Base-by-base conservation (phyloP, 352 stramenopile species). In the Pythium rhizo-oryzae region DNA sequence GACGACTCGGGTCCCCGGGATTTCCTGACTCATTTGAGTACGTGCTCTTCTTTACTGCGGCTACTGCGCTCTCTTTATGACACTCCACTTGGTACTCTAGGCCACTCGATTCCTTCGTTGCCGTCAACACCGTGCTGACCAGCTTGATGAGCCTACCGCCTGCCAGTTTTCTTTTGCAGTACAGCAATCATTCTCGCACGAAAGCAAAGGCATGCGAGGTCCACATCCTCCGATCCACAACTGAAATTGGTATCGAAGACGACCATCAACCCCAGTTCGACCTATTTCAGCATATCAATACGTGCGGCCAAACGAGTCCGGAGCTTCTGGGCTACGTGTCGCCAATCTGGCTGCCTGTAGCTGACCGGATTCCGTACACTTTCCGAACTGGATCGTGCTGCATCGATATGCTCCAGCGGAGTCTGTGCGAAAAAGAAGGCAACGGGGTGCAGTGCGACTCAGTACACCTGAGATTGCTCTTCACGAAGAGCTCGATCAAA, bases 311-410 rank as follows among this genome's bases (percentile, higher is more conserved):
- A 18, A 52, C 58, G 11, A 71, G 35, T 4, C 33, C 39, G 3
- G 49, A 72, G 0, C 37, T 58, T 7, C 24, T 68, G 23, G 61
- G 72, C 35, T 74, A 68, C 23, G 63, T 80, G 23, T 41, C 83
- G 23, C 84, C 82, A 13, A 64, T 63, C 18, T 93, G 85, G 69
- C 64, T 59, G 59, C 81, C 79, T 63, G 65, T 85, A 11, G 54
- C 52, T 0, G 57, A 82, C 25, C 77, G 79, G 11, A 81, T 82
- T 23, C 81, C 83, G 30, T 92, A 89, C 68, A 89, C 78, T 7
- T 91, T 73, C 39, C 75, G 74, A 18, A 88, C 80, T 1, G 80
- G 76, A 16, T 84, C 69, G 39, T 87, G 86, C 65, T 93, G 85
- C 33, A 13, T 59, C 7, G 59, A 75, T 6, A 91, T 90, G 50